Evolutionary conservation across 805 yeast species (phyloP), one percentile per base, ranked within the genome.

Genomic region (Monosporozyma solicola): DNA sequence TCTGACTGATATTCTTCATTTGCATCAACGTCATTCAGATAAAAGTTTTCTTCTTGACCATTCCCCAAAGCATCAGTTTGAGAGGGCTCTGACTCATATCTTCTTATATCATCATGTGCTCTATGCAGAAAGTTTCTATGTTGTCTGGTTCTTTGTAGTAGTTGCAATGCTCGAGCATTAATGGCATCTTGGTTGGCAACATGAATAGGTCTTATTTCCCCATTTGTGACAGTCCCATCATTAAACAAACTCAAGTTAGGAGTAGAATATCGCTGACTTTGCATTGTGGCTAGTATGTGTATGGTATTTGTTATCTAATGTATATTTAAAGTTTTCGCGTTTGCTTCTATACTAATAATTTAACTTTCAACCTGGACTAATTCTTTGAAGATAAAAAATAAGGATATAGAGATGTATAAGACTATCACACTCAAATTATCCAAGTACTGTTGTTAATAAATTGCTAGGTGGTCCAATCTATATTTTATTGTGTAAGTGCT

Each of bases 131-230:
- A 32, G 20, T 55, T 56, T 47, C 68, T 58, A 15, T 68, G 61
- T 49, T 61, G 63, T 48, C 70, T 57, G 16, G 64, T 67, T 46
- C 68, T 59, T 48, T 65, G 66, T 31, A 67, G 51, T 24, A 67
- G 52, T 13, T 58, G 55, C 25, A 60, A 49, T 3, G 71, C 71
- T 45, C 69, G 55, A 45, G 59, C 65, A 48, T 67, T 66, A 24
- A 67, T 65, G 8, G 59, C 54, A 24, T 63, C 59, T 44, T 61
- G 63, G 22, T 61, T 61, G 8, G 55, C 53, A 24, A 55, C 49
- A 10, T 60, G 49, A 35, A 63, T 50, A 37, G 58, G 51, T 48
- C 66, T 56, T 11, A 43, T 43, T 5, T 8, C 51, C 10, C 31
- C 46, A 24, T 11, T 24, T 43, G 8, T 54, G 11, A 15, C 13